Base-by-base conservation (phyloP, 116 monocot genomes). In the Iris pallida region DNA sequence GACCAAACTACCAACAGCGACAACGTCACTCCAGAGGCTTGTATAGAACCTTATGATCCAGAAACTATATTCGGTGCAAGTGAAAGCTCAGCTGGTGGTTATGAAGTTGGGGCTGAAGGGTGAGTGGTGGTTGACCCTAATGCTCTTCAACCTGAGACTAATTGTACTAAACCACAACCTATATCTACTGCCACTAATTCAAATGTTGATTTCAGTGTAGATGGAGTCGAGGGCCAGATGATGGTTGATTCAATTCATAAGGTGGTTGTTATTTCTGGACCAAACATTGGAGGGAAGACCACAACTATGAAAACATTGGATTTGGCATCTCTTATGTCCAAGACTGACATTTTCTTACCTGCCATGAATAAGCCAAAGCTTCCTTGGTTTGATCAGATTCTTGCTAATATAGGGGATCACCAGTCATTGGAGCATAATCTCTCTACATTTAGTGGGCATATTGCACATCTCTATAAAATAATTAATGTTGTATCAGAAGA, bases 341-440 rank as follows among this genome's bases (percentile, higher is more conserved):
- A 93, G 72, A 86, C 93, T 62, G 93, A 89, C 43, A 59, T 93
- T 20, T 93, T 84, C 78, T 67, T 93, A 47, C 84, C 93, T 45
- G 84, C 89, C 48, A 85, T 67, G 68, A 59, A 62, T 46, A 61
- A 59, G 20, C 89, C 93, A 60, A 70, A 55, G 47, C 68, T 93
- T 76, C 89, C 93, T 71, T 93, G 93, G 93, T 93, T 89, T 63
- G 82, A 89, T 80, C 84, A 89, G 51, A 74, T 93, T 66, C 76
- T 93, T 64, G 89, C 86, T 65, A 89, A 93, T 79, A 85, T 93
- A 76, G 93, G 93, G 66, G 93, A 93, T 74, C 81, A 80, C 72
- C 93, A 93, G 93, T 89, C 93, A 5, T 56, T 93, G 82, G 93
- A 93, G 85, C 86, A 87, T 66, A 93, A 76, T 52, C 84, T 93